Conservation (phyloP, 2,329 filamentous ascomycete species). For the Neocucurbitaria cava region DNA sequence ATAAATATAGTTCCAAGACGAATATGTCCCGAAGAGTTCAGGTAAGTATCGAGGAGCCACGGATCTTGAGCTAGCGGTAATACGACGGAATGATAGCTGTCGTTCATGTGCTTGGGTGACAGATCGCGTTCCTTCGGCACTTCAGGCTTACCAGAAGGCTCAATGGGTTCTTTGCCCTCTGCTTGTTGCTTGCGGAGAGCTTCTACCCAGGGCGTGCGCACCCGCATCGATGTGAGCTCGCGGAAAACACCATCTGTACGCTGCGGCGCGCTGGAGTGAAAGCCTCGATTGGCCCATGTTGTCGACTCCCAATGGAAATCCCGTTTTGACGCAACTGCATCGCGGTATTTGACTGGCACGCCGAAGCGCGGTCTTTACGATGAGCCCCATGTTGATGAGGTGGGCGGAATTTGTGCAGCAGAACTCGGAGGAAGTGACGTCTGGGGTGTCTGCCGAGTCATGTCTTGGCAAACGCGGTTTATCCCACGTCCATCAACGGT, state of each 20-base stretch:
- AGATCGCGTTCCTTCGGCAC: slow-evolving; percentile 61
- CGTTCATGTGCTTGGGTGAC: slow-evolving; percentile 71
- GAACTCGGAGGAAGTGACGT: slow-evolving; percentile 25
- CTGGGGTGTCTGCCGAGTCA: slow-evolving; percentile 21
- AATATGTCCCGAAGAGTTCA: slow-evolving; percentile 78
- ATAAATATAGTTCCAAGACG: slow-evolving; percentile 76
- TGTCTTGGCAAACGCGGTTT: slow-evolving; percentile 26
- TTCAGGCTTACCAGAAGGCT: slow-evolving; percentile 41
- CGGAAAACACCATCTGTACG: slow-evolving; percentile 66
- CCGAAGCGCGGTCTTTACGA: slow-evolving; percentile 26
- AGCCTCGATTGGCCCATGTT: slow-evolving; percentile 15
- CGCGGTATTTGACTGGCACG: slow-evolving; percentile 14
- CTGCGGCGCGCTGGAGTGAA: slow-evolving; percentile 33
- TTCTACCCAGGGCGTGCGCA: slow-evolving; percentile 73
- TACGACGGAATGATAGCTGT: slow-evolving; percentile 73
- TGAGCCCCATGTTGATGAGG: slow-evolving; percentile 28
- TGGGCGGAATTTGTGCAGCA: slow-evolving; percentile 10
- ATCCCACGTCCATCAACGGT: neutral
- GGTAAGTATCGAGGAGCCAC: slow-evolving; percentile 79
- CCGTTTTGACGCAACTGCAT: slow-evolving; percentile 7
- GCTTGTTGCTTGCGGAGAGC: slow-evolving; percentile 63
- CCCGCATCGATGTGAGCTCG: slow-evolving; percentile 53
- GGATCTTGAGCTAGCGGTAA: slow-evolving; percentile 75
- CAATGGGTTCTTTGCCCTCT: slow-evolving; percentile 38
- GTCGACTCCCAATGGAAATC: neutral